phyloP scores from a whole-genome alignment of 192 early-diverging fungal genomes.

The Coemansia nantahalensis region DNA sequence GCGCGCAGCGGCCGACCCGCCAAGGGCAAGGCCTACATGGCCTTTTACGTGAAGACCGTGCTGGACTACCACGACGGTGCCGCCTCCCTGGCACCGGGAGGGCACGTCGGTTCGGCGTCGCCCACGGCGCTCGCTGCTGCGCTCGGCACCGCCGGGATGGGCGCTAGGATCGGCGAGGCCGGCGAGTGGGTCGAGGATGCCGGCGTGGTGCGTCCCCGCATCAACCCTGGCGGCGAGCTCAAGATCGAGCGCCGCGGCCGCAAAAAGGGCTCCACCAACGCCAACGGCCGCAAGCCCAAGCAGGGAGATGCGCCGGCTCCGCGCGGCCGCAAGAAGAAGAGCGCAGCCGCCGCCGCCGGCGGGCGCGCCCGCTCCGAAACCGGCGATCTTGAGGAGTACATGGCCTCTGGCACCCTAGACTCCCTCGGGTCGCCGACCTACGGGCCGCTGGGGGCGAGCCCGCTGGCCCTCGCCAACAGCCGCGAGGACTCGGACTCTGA shows the following conservation, averaged over 20 bases:
- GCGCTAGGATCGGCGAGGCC: conserved; percentile 13
- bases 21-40: conserved; percentile 72
- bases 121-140: not conserved
- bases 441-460: not conserved
- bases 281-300: conserved; percentile 1
- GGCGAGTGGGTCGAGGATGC: conserved; percentile 38
- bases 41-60: conserved; percentile 75
- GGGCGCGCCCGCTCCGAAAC: not conserved
- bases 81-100: not conserved
- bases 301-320: not conserved
- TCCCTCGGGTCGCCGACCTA: not conserved
- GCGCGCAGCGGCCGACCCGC: conserved; percentile 48
- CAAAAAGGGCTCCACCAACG: conserved; percentile 49
- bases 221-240: conserved; percentile 33
- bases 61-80: conserved; percentile 60
- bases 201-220: conserved; percentile 30
- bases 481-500: not conserved
- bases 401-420: not conserved
- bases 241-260: conserved; percentile 44
- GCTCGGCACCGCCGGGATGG: conserved; percentile 8
- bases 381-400: conserved; percentile 12
- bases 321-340: not conserved
- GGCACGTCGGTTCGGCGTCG: not conserved
- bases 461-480: not conserved
- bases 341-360: too few species aligned